These are phyloP conservation scores for Pseudoturritis turrita DNA, from an alignment of 345 rosid genomes.

Conservation along the genomic window DNA sequence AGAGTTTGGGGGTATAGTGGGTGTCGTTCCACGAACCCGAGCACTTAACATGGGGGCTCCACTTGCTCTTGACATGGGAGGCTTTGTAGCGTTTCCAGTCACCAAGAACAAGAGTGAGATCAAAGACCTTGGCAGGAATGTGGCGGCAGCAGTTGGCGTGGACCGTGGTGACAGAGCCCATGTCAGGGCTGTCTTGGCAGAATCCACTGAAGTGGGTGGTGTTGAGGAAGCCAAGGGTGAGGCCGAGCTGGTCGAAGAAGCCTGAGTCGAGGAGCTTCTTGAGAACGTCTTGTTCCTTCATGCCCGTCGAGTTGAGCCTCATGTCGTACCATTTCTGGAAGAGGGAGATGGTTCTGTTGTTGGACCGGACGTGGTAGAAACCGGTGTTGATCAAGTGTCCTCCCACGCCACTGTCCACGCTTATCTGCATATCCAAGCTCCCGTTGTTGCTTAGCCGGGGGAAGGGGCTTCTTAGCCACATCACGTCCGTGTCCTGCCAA, in stretches of 20 bases:
- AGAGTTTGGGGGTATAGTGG: slow-evolving; percentile 7
- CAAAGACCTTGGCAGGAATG: slow-evolving; percentile 58
- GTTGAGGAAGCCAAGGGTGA: slow-evolving; percentile 44
- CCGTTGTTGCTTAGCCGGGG: slow-evolving; percentile 30
- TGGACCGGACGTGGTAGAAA: slow-evolving; percentile 60
- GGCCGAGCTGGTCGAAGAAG: slow-evolving; percentile 29
- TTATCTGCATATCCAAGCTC: slow-evolving; percentile 59
- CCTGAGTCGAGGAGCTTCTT: slow-evolving; percentile 38
- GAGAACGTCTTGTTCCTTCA: slow-evolving; percentile 79
- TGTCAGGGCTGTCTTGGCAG: slow-evolving; percentile 55
- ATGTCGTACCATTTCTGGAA: slow-evolving; percentile 57
- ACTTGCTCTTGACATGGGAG: slow-evolving; percentile 15
- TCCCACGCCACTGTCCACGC: slow-evolving; percentile 45
- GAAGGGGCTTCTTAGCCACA: slow-evolving; percentile 78
- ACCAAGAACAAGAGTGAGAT: slow-evolving; percentile 45
- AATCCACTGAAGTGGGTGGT: slow-evolving; percentile 72
- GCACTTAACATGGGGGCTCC: slow-evolving; percentile 45
- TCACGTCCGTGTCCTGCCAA: slow-evolving; percentile 63
- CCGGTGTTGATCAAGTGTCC: slow-evolving; percentile 57
- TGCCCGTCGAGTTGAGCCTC: slow-evolving; percentile 47
- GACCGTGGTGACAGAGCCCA: slow-evolving; percentile 49
- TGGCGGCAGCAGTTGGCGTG: slow-evolving; percentile 89
- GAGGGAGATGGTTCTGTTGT: slow-evolving; percentile 58
- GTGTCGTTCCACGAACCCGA: slow-evolving; percentile 40
- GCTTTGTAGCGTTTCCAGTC: slow-evolving; percentile 58